Evolutionary conservation across 768 basidiomycete species (phyloP).

Genomic region (Russula earlei): DNA sequence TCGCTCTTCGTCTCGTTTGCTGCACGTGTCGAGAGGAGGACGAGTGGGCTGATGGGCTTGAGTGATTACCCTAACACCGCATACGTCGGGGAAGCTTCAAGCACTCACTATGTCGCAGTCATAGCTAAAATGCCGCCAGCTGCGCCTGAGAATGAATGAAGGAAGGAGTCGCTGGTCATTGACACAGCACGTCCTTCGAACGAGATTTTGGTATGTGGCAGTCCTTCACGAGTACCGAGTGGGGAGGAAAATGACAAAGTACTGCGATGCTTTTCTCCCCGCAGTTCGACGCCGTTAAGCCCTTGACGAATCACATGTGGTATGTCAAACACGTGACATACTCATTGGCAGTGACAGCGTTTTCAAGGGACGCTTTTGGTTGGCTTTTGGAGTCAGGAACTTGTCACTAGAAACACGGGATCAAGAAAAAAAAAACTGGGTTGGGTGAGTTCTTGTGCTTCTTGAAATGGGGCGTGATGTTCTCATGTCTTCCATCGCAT

Average conservation of each 20-base stretch:
- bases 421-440: background rate
- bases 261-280: too few relatives aligned
- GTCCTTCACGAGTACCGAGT: background rate
- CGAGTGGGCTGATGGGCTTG: slow-evolving; percentile 56
- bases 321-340: background rate
- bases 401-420: background rate
- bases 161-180: slow-evolving; percentile 53
- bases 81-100: background rate
- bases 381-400: background rate
- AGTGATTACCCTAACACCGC: slow-evolving; percentile 6
- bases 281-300: too few relatives aligned
- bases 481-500: background rate
- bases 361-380: too few relatives aligned
- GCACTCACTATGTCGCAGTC: slow-evolving; percentile 73
- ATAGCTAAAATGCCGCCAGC: slow-evolving; percentile 87
- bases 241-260: too few relatives aligned
- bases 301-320: slow-evolving; percentile 10
- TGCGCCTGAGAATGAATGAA: slow-evolving; percentile 85
- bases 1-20: slow-evolving; percentile 82
- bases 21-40: slow-evolving; percentile 86
- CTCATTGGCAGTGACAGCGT: too few relatives aligned
- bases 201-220: background rate
- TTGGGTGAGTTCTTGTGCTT: background rate
- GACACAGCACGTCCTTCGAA: background rate
- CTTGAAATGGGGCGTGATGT: slow-evolving; percentile 2